Conservation (phyloP, 345 rosid species). For the Erodium maritimum region DNA sequence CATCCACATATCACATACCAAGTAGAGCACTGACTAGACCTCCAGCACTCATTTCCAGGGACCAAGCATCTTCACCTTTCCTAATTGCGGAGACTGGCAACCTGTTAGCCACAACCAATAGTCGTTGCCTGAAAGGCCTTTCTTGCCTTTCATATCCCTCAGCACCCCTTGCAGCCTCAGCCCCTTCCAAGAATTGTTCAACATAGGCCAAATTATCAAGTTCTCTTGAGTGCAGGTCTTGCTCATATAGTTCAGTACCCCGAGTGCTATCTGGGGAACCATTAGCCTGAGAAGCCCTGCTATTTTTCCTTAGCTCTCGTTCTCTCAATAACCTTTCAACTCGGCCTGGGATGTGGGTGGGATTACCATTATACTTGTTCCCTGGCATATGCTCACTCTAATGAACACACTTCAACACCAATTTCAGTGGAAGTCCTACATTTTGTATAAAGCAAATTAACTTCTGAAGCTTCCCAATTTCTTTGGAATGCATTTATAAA, state of each 20-base stretch:
- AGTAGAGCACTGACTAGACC: slow-evolving; percentile 94
- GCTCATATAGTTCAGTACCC: slow-evolving; percentile 32
- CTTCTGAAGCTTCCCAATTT: not conserved
- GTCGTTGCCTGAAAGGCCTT: slow-evolving; percentile 71
- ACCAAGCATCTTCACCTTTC: slow-evolving; percentile 91
- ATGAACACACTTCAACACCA: slow-evolving; percentile 20
- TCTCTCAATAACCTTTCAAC: slow-evolving; percentile 70
- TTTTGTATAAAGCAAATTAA: slow-evolving; percentile 18
- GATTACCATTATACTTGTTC: slow-evolving; percentile 60
- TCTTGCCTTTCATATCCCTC: slow-evolving; percentile 47
- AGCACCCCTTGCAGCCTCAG: slow-evolving; percentile 35
- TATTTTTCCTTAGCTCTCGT: slow-evolving; percentile 56
- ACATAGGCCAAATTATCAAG: slow-evolving; percentile 38
- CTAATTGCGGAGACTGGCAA: slow-evolving; percentile 95
- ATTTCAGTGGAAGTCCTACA: slow-evolving; percentile 36
- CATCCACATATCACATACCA: slow-evolving; percentile 29
- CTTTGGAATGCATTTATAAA: slow-evolving; percentile 4
- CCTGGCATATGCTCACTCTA: slow-evolving; percentile 83
- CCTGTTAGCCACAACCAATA: slow-evolving; percentile 95
- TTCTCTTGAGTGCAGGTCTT: slow-evolving; percentile 40
- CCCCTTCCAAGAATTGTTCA: slow-evolving; percentile 59
- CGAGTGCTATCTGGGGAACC: slow-evolving; percentile 35
- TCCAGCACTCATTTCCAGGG: slow-evolving; percentile 93
- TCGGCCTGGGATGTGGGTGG: slow-evolving; percentile 44
- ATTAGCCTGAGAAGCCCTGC: slow-evolving; percentile 31